phyloP scores from a whole-genome alignment of 2,329 filamentous ascomycete species.

The Epichloe amarillans region DNA sequence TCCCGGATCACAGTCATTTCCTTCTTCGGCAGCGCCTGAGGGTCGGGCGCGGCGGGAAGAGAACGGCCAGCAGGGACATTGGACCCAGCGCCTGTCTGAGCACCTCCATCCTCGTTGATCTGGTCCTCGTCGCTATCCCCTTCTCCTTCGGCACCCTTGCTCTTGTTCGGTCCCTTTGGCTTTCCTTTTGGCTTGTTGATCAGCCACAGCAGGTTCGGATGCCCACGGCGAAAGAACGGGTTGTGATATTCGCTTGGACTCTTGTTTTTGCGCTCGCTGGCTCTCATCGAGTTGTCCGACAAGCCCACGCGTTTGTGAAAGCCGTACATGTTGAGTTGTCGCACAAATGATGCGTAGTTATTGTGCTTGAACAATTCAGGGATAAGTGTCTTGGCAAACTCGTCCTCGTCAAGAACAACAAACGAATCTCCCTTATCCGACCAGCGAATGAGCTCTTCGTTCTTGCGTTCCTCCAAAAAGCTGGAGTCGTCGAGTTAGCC shows the following conservation, averaged over 20 bases:
- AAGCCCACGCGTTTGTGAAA: slow-evolving; percentile 93
- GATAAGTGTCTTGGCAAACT: slow-evolving; percentile 93
- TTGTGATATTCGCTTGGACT: slow-evolving; percentile 98
- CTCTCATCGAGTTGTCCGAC: slow-evolving; percentile 94
- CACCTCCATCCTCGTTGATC: slow-evolving; percentile 42
- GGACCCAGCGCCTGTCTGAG: slow-evolving; percentile 10
- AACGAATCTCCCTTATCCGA: slow-evolving; percentile 94
- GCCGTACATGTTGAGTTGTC: slow-evolving; percentile 93
- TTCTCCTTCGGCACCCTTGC: slow-evolving; percentile 14
- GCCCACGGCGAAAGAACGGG: slow-evolving; percentile 85
- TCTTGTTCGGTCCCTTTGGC: slow-evolving; percentile 42
- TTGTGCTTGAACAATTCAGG: slow-evolving; percentile 99
- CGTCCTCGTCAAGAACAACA: slow-evolving; percentile 91
- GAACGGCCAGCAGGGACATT: slow-evolving; percentile 16
- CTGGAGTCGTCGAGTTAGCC: slow-evolving; percentile 29
- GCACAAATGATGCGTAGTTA: slow-evolving; percentile 93
- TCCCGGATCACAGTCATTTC: slow-evolving; percentile 66
- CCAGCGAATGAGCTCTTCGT: slow-evolving; percentile 92
- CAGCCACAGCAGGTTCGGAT: slow-evolving; percentile 86
- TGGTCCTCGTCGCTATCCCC: slow-evolving; percentile 50
- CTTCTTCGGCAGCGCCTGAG: slow-evolving; percentile 45
- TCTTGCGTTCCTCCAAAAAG: slow-evolving; percentile 85
- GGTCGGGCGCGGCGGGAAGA: slow-evolving; percentile 27
- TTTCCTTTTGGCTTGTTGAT: slow-evolving; percentile 86
- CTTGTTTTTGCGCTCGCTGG: slow-evolving; percentile 93